Base-by-base conservation (phyloP, 768 basidiomycete genomes). In the Xerocomellus amylosporus region DNA sequence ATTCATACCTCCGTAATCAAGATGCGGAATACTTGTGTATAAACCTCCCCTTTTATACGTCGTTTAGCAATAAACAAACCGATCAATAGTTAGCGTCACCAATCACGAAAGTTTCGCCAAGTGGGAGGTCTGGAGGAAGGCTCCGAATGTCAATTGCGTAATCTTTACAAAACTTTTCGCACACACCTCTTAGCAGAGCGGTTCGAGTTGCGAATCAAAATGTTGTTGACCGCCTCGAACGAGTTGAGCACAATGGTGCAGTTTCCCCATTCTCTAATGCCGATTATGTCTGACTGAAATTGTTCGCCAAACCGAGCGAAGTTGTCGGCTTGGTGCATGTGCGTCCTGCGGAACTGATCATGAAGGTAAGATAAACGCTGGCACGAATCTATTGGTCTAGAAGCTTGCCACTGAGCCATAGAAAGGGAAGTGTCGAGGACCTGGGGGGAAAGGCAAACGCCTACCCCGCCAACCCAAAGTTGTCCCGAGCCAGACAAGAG, bases 171-270 rank as follows among this genome's bases (percentile, higher is more conserved):
- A 14, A 33, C 8, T 6, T 34, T 41, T 41, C 30, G 20, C 15
- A 17, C 51, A 6, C 15, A 53, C 51, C 51, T 53, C 13, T 45
- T 36, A 8, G 51, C 44, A 30, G 51, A 46, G 8, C 37, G 43
- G 31, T 53, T 37, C 22, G 51, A 53, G 31, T 53, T 53, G 26
- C 30, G 51, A 24, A 46, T 53, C 26, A 53, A 31, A 17, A 53
- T 38, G 44, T 8, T 31, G 30, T 46, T 46, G 36, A 53, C 44
- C 2, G 51, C 51, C 26, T 53, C 51, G 36, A 53, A 53, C n/a
- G 51, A 53, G 15, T 46, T 53, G 20, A 53, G 51, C 15, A 53
- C 51, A 4, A 53, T 39, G 34, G 51, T 46, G 30, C 51, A 53
- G 20, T 31, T 46, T 17, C 51, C 44, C 51, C 51, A 53, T 46